These are phyloP conservation scores for Clarireedia homoeocarpa DNA, from an alignment of 2,329 filamentous ascomycete species.

Conservation along the genomic window DNA sequence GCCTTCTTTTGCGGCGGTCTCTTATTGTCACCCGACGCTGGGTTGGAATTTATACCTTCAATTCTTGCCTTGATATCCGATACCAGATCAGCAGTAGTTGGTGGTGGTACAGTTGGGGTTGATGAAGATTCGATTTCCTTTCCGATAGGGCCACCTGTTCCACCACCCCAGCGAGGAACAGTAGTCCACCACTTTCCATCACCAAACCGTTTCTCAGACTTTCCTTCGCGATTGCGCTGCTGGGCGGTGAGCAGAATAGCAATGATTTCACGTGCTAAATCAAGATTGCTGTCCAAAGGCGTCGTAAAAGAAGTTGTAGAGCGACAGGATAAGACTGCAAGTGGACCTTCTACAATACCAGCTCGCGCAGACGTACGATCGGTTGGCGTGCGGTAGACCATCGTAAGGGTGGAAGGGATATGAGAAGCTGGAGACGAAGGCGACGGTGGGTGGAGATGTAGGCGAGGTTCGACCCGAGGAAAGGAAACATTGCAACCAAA, in stretches of 20 bases:
- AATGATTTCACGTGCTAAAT: slow-evolving; percentile 53
- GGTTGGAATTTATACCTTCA: slow-evolving; percentile 10
- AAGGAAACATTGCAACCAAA: slow-evolving; percentile 55
- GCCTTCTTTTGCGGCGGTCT: slow-evolving; percentile 6
- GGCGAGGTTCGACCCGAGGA: slow-evolving; percentile 49
- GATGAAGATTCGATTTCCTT: slow-evolving; percentile 35
- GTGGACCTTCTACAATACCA: slow-evolving; percentile 53
- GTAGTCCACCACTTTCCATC: slow-evolving; percentile 55
- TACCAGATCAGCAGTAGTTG: neutral
- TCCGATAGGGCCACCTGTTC: slow-evolving; percentile 53
- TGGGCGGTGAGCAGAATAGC: slow-evolving; percentile 56
- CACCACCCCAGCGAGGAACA: slow-evolving; percentile 55
- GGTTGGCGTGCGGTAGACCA: slow-evolving; percentile 51
- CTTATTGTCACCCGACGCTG: neutral
- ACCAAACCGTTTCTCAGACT: slow-evolving; percentile 47
- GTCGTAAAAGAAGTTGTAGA: slow-evolving; percentile 45
- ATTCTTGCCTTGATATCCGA: neutral
- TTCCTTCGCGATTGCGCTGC: slow-evolving; percentile 52
- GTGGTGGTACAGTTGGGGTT: neutral
- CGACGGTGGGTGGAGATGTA: slow-evolving; percentile 40
- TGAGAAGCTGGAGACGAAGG: slow-evolving; percentile 34
- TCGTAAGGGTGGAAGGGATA: slow-evolving; percentile 51
- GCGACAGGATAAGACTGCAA: slow-evolving; percentile 52
- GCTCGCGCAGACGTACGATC: slow-evolving; percentile 53
- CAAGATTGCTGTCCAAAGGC: slow-evolving; percentile 51